Evolutionary conservation across 2,329 filamentous ascomycete genomes (phyloP).

Genomic region (Cladosporium sp.): DNA sequence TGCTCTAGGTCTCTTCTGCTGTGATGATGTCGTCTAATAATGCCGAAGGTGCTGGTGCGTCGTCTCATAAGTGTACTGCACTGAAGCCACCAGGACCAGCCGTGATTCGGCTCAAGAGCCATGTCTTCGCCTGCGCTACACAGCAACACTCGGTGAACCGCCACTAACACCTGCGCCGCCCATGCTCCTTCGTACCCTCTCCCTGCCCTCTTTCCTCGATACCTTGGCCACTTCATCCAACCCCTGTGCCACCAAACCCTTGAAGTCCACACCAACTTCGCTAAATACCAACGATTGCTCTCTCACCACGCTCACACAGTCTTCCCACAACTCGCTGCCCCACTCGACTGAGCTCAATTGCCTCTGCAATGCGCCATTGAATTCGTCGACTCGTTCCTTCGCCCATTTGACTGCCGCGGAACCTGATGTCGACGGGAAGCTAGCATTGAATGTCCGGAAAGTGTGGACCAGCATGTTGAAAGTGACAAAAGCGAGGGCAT

Average conservation of each 20-base stretch:
- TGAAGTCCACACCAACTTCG: constrained; percentile 87
- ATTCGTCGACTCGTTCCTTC: constrained; percentile 89
- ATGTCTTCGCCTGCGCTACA: not conserved
- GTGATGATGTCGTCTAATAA: not conserved
- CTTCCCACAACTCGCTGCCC: constrained; percentile 70
- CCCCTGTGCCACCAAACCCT: constrained; percentile 68
- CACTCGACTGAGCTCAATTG: constrained; percentile 83
- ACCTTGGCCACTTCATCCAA: constrained; percentile 13
- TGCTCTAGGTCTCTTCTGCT: not conserved
- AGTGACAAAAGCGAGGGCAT: constrained; percentile 91
- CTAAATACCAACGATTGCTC: constrained; percentile 75
- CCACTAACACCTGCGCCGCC: constrained; percentile 3
- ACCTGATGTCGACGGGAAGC: constrained; percentile 76
- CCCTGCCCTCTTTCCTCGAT: constrained; percentile 8
- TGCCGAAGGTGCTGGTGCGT: not conserved
- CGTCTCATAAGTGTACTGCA: not conserved
- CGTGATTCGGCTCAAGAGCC: not conserved
- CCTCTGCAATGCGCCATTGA: constrained; percentile 75
- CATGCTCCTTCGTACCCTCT: constrained; percentile 10
- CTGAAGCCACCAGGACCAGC: not conserved
- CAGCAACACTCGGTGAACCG: constrained; percentile 16
- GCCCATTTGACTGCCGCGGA: constrained; percentile 98
- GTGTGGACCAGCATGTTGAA: constrained; percentile 94
- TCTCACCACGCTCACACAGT: constrained; percentile 77
- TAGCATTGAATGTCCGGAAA: constrained; percentile 45